Conservation (phyloP, 2,329 filamentous ascomycete genomes). For the Calonectria naviculata region DNA sequence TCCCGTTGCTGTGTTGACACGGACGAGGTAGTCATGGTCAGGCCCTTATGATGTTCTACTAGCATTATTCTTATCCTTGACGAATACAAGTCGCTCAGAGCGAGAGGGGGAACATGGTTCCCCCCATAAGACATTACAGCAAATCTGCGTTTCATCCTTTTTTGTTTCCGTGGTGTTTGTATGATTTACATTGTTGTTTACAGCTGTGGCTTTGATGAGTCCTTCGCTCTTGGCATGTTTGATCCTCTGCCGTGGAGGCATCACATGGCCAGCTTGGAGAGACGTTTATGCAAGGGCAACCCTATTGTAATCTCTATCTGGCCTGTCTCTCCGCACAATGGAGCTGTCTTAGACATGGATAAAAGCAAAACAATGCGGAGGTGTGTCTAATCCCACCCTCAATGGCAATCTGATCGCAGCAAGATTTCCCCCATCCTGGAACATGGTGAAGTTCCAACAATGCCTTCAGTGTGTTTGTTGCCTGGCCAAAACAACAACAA, state of each 20-base stretch:
- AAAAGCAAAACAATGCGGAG: neutral
- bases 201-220: neutral
- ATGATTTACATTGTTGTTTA: neutral
- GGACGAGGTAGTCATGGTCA: neutral
- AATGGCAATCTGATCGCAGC: neutral
- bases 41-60: slow-evolving; percentile 10
- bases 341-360: neutral
- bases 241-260: neutral
- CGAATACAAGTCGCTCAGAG: slow-evolving; percentile 13
- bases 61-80: neutral
- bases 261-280: neutral
- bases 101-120: slow-evolving; percentile 12
- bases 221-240: neutral
- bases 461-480: neutral
- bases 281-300: neutral
- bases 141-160: neutral
- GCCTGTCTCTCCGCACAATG: neutral
- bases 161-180: neutral
- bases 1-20: slow-evolving; percentile 1
- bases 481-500: neutral
- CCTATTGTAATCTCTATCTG: neutral
- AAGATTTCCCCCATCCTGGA: neutral
- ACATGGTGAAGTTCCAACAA: neutral
- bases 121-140: slow-evolving; percentile 6
- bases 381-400: neutral